Conservation (phyloP, 1,284 basidiomycete genomes). For the Ganoderma meredithae region DNA sequence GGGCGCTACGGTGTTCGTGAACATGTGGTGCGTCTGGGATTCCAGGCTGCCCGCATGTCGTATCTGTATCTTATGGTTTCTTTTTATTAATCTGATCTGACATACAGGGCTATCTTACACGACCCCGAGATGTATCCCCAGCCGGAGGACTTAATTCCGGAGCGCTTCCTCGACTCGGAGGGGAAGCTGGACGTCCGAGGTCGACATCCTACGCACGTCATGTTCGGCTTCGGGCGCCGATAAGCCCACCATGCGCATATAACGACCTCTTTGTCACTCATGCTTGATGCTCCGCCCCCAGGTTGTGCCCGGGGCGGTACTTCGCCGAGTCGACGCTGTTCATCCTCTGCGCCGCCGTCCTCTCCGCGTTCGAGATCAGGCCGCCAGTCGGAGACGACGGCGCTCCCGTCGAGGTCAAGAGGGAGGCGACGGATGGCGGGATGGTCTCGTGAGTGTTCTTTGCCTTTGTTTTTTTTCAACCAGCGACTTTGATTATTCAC, state of each 20-base stretch:
- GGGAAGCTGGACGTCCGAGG: no score
- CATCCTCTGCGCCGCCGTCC: slow-evolving; percentile 21
- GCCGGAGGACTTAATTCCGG: slow-evolving; percentile 8
- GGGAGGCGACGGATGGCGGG: not conserved
- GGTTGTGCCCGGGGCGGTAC: no score
- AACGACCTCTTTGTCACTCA: no score
- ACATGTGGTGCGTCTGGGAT: slow-evolving; percentile 21
- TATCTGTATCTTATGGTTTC: not conserved
- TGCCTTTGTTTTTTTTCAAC: not conserved
- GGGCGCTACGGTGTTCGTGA: slow-evolving; percentile 21
- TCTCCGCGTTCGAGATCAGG: slow-evolving; percentile 18
- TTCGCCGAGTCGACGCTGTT: not conserved
- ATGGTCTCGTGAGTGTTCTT: not conserved
- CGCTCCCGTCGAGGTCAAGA: not conserved
- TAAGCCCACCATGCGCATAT: no score
- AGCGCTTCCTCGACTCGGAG: no score
- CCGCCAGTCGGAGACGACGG: slow-evolving; percentile 10
- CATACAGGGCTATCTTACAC: slow-evolving; percentile 31
- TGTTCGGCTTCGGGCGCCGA: slow-evolving; percentile 11
- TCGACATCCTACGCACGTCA: no score
- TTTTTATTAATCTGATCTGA: no score
- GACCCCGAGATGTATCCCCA: slow-evolving; percentile 30
- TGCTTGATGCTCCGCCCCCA: no score
- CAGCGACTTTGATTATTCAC: not conserved
- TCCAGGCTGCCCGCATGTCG: not conserved